Conservation (phyloP, 768 basidiomycete species). For the Mrakia frigida region DNA sequence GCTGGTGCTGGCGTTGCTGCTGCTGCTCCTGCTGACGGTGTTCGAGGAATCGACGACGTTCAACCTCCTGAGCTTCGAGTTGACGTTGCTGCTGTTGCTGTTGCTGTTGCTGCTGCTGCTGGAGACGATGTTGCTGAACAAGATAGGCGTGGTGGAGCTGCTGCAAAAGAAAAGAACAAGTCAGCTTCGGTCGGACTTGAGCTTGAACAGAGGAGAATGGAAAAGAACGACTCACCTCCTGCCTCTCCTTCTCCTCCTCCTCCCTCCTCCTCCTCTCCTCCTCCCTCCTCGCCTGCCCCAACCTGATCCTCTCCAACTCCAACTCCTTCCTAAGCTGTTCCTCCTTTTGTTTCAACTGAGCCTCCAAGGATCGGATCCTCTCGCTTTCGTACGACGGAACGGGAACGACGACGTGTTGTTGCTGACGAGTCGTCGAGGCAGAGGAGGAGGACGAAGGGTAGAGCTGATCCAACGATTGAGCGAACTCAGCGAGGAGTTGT, state of each 20-base stretch:
- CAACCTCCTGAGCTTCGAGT: background rate
- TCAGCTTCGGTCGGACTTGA: too few species aligned
- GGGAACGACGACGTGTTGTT: too few species aligned
- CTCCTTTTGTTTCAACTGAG: background rate
- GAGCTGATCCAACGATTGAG: background rate
- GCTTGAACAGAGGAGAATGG: background rate
- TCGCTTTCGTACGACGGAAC: background rate
- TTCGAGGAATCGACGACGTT: background rate
- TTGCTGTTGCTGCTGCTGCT: background rate
- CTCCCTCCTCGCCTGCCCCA: background rate
- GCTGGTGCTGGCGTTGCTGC: slow-evolving; percentile 6
- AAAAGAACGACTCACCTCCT: background rate
- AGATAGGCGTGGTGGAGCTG: background rate
- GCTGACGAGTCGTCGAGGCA: background rate
- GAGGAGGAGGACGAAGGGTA: background rate
- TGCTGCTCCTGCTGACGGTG: background rate
- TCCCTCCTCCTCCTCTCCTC: background rate
- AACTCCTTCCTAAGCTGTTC: background rate
- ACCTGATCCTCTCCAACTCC: background rate
- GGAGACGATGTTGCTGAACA: background rate
- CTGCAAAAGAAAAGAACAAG: background rate
- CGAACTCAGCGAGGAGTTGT: slow-evolving; percentile 4
- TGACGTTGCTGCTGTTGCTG: background rate
- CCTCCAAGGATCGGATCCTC: background rate
- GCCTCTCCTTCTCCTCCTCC: background rate